Percentiles rank a stretch among this genome's conserved stretches.
Evolutionary conservation across 73 alveolate species (phyloP).

Genomic region (Loxodes magnus): DNA sequence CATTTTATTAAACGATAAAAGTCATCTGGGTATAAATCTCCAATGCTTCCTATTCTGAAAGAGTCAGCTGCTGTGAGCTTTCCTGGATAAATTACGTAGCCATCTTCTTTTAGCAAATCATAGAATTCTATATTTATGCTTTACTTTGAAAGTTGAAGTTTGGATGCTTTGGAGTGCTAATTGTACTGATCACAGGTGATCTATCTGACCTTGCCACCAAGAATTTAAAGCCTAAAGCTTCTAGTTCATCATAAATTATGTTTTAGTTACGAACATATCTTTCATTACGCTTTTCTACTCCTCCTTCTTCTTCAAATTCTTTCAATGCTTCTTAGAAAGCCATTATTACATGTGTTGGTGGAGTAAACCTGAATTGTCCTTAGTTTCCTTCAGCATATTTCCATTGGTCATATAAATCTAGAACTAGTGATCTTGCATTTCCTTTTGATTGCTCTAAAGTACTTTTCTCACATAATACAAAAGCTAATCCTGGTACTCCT

Average conservation of each 20-base stretch:
- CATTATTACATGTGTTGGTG: slow-evolving; percentile 49
- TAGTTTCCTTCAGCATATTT: slow-evolving; percentile 28
- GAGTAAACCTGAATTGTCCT: slow-evolving; percentile 46
- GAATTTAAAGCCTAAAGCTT: slow-evolving; percentile 25
- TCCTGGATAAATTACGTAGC: slow-evolving; percentile 51
- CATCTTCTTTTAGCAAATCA: slow-evolving; percentile 24
- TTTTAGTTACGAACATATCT: slow-evolving; percentile 28
- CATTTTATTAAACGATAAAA: not conserved
- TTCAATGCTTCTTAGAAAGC: slow-evolving; percentile 38
- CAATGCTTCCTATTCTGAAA: slow-evolving; percentile 51
- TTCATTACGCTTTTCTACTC: slow-evolving; percentile 34
- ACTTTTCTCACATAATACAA: slow-evolving; percentile 22
- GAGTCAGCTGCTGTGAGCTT: slow-evolving; percentile 51
- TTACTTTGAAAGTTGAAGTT: slow-evolving; percentile 31
- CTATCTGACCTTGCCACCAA: slow-evolving; percentile 22
- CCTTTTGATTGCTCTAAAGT: slow-evolving; percentile 24
- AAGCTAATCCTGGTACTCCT: slow-evolving; percentile 61
- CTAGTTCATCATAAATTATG: slow-evolving; percentile 14
- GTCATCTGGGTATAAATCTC: slow-evolving; percentile 26
- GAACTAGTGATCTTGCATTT: slow-evolving; percentile 31
- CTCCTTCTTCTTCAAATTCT: slow-evolving; percentile 45
- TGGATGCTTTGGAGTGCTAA: slow-evolving; percentile 27
- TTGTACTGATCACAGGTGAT: slow-evolving; percentile 33
- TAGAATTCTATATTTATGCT: slow-evolving; percentile 16
- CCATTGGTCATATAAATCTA: slow-evolving; percentile 41